Conservation (phyloP, 2,329 filamentous ascomycete genomes). For the Emergomyces pasteurianus region DNA sequence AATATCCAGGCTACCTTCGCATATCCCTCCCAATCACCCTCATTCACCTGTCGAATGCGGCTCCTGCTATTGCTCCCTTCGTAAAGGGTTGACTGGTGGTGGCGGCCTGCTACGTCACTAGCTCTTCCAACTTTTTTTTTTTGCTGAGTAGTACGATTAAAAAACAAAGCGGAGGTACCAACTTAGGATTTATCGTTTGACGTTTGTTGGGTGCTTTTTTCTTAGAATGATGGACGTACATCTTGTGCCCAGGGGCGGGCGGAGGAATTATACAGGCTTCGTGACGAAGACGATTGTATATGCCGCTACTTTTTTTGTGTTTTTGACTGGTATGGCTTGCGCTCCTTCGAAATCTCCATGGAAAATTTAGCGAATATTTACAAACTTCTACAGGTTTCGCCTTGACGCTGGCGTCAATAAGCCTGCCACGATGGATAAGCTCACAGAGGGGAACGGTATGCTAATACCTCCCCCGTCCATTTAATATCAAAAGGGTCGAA, state of each 20-base stretch:
- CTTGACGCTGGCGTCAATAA: conserved; percentile 35
- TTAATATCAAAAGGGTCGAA: background rate
- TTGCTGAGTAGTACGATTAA: background rate
- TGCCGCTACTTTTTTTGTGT: conserved; percentile 30
- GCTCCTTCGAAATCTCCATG: no score
- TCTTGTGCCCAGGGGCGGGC: conserved; percentile 30
- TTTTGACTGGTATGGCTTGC: conserved; percentile 28
- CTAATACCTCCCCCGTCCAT: background rate
- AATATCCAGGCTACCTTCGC: background rate
- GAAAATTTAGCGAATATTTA: background rate
- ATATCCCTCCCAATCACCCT: background rate
- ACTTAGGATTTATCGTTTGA: background rate
- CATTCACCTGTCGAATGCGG: background rate
- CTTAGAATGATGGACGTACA: conserved; percentile 28
- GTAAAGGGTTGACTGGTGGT: background rate
- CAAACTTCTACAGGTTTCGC: conserved; percentile 25
- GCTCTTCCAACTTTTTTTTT: background rate
- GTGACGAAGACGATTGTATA: conserved; percentile 40
- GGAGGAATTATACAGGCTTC: conserved; percentile 37
- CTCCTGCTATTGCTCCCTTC: background rate
- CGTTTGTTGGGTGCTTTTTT: background rate
- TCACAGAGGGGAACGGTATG: conserved; percentile 35
- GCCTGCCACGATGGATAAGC: conserved; percentile 38
- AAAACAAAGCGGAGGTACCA: background rate
- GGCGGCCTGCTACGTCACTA: background rate